These are phyloP conservation scores for Blepharisma stoltei DNA, from an alignment of 73 alveolate species.

Conservation along the genomic window DNA sequence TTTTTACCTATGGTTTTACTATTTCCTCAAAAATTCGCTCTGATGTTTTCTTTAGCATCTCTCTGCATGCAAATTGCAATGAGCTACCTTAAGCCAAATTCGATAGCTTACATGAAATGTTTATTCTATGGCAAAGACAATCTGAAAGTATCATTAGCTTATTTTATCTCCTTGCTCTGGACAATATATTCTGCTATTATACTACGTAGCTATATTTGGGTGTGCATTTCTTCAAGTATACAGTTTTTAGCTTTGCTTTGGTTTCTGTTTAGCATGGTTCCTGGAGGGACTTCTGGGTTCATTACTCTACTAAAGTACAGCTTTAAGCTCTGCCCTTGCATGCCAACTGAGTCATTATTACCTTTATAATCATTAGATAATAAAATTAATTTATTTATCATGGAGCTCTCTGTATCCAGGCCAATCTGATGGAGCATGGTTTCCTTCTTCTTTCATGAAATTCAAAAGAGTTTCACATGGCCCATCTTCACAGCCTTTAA, in stretches of 20 bases:
- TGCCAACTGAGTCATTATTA: no score
- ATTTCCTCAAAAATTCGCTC: conserved; percentile 21
- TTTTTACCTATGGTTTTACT: conserved; percentile 7
- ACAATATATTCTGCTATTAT: conserved; percentile 14
- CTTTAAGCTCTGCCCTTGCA: conserved; percentile 21
- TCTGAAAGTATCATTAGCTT: background rate
- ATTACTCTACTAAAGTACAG: background rate
- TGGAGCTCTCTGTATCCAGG: conserved; percentile 28
- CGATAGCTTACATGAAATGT: background rate
- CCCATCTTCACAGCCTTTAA: conserved; percentile 46
- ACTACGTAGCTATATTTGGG: background rate
- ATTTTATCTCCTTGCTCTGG: background rate
- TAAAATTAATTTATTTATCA: conserved; percentile 1
- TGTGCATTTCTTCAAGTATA: background rate
- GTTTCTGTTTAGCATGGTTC: conserved; percentile 24
- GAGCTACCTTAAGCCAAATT: conserved; percentile 1
- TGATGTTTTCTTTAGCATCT: conserved; percentile 7
- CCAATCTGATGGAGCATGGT: background rate
- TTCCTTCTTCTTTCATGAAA: conserved; percentile 13
- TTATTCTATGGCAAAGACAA: conserved; percentile 2
- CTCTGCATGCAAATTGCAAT: conserved; percentile 21
- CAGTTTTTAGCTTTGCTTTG: background rate
- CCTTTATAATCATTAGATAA: no score
- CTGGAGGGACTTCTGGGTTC: conserved; percentile 25
- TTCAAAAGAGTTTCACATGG: background rate